Evolutionary conservation across 148 eudicot genomes (phyloP).

Genomic region (Suaeda aralocaspica): DNA sequence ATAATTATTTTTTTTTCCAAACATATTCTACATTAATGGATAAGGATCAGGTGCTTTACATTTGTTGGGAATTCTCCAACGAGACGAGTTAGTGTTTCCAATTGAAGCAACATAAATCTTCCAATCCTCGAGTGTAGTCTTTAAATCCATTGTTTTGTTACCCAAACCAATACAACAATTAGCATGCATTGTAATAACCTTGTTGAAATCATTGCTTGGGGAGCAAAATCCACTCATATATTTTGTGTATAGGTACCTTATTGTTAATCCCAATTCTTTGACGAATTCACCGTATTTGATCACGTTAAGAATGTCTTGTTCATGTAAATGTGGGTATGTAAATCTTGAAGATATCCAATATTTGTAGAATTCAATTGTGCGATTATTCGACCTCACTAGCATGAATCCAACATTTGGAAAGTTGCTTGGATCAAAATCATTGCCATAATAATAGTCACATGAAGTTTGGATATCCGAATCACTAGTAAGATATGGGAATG

Average conservation of each 20-base stretch:
- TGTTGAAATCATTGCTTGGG: constrained; percentile 43
- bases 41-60: constrained; percentile 10
- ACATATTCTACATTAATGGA: background rate
- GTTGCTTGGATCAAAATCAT: constrained; percentile 25
- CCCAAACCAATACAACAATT: constrained; percentile 57
- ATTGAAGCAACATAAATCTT: constrained; percentile 23
- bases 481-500: constrained; percentile 36
- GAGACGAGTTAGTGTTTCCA: constrained; percentile 7
- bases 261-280: constrained; percentile 28
- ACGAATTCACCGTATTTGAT: constrained; percentile 33
- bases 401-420: constrained; percentile 45
- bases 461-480: constrained; percentile 54
- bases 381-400: constrained; percentile 41
- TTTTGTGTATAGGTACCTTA: constrained; percentile 43
- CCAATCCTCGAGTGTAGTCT: constrained; percentile 51
- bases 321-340: constrained; percentile 34
- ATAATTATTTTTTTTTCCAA: no score
- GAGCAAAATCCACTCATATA: constrained; percentile 59
- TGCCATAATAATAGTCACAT: constrained; percentile 36
- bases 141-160: constrained; percentile 43
- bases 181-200: constrained; percentile 66
- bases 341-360: constrained; percentile 37
- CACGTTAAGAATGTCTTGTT: constrained; percentile 49
- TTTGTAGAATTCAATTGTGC: constrained; percentile 38
- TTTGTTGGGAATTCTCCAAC: constrained; percentile 42